A percentile compares a stretch with the other conserved stretches of the same genome.
Conservation (phyloP, 331 rosid species). For the Stylosanthes scabra region DNA sequence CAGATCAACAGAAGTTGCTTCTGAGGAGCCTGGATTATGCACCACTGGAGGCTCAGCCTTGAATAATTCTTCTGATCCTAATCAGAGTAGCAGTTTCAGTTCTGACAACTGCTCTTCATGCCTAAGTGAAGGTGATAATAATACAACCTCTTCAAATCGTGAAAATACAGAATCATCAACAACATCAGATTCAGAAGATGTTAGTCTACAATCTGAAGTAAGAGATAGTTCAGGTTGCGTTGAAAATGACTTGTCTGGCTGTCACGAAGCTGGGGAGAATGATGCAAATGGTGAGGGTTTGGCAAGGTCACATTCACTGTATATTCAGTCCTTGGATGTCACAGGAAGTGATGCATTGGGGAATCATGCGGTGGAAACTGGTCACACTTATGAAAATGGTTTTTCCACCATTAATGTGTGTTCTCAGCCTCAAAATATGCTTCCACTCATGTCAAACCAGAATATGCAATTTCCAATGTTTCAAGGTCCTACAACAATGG, state of each 20-base stretch:
- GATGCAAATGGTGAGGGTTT: conserved; percentile 45
- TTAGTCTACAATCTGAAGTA: conserved; percentile 79
- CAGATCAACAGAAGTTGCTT: conserved; percentile 48
- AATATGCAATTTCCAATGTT: conserved; percentile 73
- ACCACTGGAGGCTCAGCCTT: conserved; percentile 42
- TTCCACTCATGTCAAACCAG: conserved; percentile 61
- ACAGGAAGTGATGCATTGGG: conserved; percentile 49
- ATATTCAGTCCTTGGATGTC: conserved; percentile 46
- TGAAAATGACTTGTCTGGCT: conserved; percentile 62
- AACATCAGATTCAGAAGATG: conserved; percentile 95
- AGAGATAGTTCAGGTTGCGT: conserved; percentile 53
- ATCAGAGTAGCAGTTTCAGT: conserved; percentile 53
- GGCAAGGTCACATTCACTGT: conserved; percentile 40
- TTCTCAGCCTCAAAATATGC: conserved; percentile 69
- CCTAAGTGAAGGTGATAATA: conserved; percentile 86
- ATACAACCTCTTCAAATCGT: conserved; percentile 70
- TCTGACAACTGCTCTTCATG: conserved; percentile 89
- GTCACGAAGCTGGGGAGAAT: conserved; percentile 59
- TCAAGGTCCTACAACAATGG: conserved; percentile 76
- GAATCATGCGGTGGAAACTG: conserved; percentile 41
- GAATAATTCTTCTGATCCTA: conserved; percentile 52
- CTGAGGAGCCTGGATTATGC: conserved; percentile 50
- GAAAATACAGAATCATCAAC: conserved; percentile 86
- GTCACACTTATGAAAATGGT: conserved; percentile 55
- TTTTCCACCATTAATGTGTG: conserved; percentile 55